A percentile compares a stretch with the other conserved stretches of the same genome.
Conservation (phyloP, 2,329 filamentous ascomycete genomes). For the Chaetomium olivaceum region DNA sequence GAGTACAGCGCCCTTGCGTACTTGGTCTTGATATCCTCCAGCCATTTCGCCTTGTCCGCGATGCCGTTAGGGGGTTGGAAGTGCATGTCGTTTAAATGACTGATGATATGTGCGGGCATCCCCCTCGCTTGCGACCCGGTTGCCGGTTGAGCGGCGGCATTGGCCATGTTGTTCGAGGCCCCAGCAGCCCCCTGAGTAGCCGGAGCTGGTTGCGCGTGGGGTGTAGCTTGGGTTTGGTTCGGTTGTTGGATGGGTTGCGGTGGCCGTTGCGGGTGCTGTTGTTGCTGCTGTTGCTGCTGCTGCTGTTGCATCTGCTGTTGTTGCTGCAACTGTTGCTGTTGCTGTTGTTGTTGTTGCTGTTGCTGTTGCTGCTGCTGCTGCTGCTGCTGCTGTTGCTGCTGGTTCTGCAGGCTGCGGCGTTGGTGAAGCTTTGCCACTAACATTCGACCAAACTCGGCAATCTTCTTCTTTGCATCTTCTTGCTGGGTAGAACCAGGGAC, state of each 20-base stretch:
- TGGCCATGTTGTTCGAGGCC: constrained; percentile 21
- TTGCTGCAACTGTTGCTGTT: constrained; percentile 28
- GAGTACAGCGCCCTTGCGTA: constrained; percentile 51
- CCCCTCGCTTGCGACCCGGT: constrained; percentile 13
- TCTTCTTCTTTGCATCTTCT: constrained; percentile 55
- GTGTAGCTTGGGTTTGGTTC: constrained; percentile 22
- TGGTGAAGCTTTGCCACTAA: constrained; percentile 49
- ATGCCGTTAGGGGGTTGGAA: constrained; percentile 49
- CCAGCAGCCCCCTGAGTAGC: constrained; percentile 21
- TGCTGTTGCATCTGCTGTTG: constrained; percentile 23
- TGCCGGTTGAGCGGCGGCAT: constrained; percentile 7
- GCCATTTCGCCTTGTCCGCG: constrained; percentile 49
- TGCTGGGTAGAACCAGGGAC: constrained; percentile 52
- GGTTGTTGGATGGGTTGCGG: constrained; percentile 31
- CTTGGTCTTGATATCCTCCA: constrained; percentile 48
- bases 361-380: constrained; percentile 28
- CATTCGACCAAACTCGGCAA: constrained; percentile 61
- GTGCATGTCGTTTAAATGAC: constrained; percentile 51
- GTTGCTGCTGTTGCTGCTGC: constrained; percentile 26
- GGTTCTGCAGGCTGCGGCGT: constrained; percentile 36
- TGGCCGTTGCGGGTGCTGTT: constrained; percentile 28
- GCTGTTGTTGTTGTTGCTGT: constrained; percentile 17
- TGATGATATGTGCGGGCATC: constrained; percentile 47
- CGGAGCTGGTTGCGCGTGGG: constrained; percentile 14
- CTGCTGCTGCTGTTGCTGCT: constrained; percentile 24